A percentile compares a stretch with the other conserved stretches of the same genome.
Conservation (phyloP, 257 asterid species). For the Primulina eburnea region DNA sequence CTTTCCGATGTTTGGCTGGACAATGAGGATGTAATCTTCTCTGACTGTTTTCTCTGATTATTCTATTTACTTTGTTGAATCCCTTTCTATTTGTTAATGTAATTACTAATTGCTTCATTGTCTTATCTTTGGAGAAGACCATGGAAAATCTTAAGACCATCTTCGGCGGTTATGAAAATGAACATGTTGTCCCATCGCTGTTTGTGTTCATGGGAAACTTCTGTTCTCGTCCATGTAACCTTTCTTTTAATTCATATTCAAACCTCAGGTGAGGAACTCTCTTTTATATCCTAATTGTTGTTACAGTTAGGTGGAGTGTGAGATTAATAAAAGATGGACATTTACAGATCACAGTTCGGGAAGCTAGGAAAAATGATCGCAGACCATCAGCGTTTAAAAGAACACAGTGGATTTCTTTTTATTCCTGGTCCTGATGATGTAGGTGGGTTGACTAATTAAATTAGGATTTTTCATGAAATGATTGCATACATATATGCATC, state of each 20-base stretch:
- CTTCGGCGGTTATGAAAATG: conserved; percentile 78
- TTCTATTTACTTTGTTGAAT: conserved; percentile 15
- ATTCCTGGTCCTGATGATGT: conserved; percentile 97
- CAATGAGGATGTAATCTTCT: conserved; percentile 58
- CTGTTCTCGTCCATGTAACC: conserved; percentile 87
- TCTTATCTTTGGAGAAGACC: conserved; percentile 70
- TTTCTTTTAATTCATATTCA: conserved; percentile 77
- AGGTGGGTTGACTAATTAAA: conserved; percentile 49
- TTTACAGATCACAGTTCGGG: conserved; percentile 74
- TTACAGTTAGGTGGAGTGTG: conserved; percentile 20
- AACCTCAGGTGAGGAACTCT: conserved; percentile 59
- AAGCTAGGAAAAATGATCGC: conserved; percentile 85
- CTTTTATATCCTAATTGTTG: conserved; percentile 25
- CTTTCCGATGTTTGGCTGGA: conserved; percentile 94
- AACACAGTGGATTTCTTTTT: conserved; percentile 74
- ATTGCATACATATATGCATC: conserved; percentile 6
- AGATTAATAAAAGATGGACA: conserved; percentile 19
- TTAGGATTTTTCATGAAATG: conserved; percentile 19
- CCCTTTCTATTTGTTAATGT: conserved; percentile 19
- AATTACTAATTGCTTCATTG: conserved; percentile 41
- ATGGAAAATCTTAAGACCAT: conserved; percentile 75
- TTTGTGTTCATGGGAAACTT: conserved; percentile 98
- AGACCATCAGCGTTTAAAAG: conserved; percentile 66
- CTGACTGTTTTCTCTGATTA: conserved; percentile 12
- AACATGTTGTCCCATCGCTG: conserved; percentile 77